These are phyloP conservation scores for Kwoniella botswanensis DNA, from an alignment of 768 basidiomycete species.

Conservation along the genomic window DNA sequence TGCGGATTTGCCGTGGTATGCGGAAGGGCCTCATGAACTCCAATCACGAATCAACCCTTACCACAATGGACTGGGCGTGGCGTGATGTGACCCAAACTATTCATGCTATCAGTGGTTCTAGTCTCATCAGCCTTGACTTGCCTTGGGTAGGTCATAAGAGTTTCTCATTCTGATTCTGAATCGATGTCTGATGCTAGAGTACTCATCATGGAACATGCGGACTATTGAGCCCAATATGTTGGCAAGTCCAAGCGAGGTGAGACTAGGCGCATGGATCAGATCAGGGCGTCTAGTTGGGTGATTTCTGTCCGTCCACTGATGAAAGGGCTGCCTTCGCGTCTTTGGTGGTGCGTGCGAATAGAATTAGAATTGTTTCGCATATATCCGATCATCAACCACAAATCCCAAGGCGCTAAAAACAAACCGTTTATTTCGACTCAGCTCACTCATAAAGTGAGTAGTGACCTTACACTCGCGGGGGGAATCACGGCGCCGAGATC, in stretches of 20 bases:
- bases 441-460: no score
- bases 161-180: no score
- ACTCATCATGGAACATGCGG: neutral
- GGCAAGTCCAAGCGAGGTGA: neutral
- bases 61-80: no score
- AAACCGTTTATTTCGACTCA: neutral
- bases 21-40: no score
- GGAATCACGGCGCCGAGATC: neutral
- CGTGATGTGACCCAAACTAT: no score
- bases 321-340: neutral
- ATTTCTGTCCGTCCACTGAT: neutral
- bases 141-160: no score
- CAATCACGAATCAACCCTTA: no score
- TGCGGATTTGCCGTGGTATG: no score
- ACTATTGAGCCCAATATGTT: neutral
- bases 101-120: no score
- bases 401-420: neutral
- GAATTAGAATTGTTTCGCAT: constrained; percentile 5
- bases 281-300: constrained; percentile 4
- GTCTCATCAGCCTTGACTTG: no score
- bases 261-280: neutral
- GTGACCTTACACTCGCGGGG: neutral
- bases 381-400: constrained; percentile 3
- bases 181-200: no score
- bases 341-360: neutral